Evolutionary conservation across 1,284 basidiomycete genomes (phyloP).

Genomic region (Dichomitus squalens): DNA sequence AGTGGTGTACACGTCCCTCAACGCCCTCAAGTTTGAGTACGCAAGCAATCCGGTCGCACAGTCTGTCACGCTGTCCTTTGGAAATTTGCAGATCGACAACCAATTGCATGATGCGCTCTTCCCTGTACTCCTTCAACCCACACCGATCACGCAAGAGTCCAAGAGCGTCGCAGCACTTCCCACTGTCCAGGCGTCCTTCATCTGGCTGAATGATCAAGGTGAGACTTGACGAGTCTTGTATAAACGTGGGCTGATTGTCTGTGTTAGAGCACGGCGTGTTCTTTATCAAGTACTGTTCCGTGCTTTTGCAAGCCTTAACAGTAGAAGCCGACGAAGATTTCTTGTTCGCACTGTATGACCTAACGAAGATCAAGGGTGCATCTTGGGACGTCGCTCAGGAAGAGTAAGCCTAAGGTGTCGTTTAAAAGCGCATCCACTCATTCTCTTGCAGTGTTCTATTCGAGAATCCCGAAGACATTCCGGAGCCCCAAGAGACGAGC

Average conservation of each 20-base stretch:
- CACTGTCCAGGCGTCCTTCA: slow-evolving; percentile 87
- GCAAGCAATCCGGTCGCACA: slow-evolving; percentile 83
- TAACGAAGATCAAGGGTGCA: slow-evolving; percentile 89
- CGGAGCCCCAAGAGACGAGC: slow-evolving; percentile 73
- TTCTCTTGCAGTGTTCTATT: slow-evolving; percentile 66
- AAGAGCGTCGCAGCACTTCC: slow-evolving; percentile 86
- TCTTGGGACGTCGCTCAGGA: slow-evolving; percentile 81
- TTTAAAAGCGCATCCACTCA: not conserved
- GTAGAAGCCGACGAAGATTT: slow-evolving; percentile 98
- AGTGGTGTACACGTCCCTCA: slow-evolving; percentile 87
- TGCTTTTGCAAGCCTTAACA: slow-evolving; percentile 93
- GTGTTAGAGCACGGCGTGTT: slow-evolving; percentile 87
- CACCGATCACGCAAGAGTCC: slow-evolving; percentile 85
- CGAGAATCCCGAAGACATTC: slow-evolving; percentile 73
- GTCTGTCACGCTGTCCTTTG: slow-evolving; percentile 82
- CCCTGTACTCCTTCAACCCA: slow-evolving; percentile 96
- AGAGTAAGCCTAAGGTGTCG: slow-evolving; percentile 57
- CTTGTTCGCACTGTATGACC: slow-evolving; percentile 89
- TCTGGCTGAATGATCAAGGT: slow-evolving; percentile 95
- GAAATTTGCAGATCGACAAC: slow-evolving; percentile 94
- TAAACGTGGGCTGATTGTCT: not conserved
- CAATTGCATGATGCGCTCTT: slow-evolving; percentile 96
- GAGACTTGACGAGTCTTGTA: slow-evolving; percentile 1
- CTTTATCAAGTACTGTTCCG: slow-evolving; percentile 97
- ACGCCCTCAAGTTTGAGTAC: slow-evolving; percentile 86